A percentile compares a stretch with the other conserved stretches of the same genome.
phyloP scores from a whole-genome alignment of 768 basidiomycete genomes.

The Hortiboletus campestris region DNA sequence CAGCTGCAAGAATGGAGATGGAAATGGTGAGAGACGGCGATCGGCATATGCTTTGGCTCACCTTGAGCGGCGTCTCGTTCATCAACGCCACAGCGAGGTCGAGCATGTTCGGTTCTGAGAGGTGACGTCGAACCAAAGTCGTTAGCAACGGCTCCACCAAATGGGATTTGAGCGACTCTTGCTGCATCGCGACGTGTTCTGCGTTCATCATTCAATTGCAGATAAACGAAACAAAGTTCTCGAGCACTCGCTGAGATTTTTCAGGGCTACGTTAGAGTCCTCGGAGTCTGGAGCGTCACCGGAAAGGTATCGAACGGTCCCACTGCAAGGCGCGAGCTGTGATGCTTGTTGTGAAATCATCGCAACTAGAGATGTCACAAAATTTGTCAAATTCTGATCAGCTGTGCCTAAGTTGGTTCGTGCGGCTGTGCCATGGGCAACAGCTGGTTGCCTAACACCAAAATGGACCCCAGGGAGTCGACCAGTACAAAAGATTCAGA shows the following conservation, averaged over 20 bases:
- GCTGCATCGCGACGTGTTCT: conserved; percentile 16
- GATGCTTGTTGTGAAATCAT: conserved; percentile 29
- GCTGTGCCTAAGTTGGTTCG: too few species aligned
- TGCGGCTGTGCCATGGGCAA: too few species aligned
- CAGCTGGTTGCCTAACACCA: too few species aligned
- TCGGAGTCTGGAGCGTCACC: conserved; percentile 29
- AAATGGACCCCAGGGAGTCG: too few species aligned
- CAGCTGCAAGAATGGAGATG: conserved; percentile 42
- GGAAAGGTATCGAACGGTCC: conserved; percentile 47
- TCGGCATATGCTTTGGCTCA: conserved; percentile 25
- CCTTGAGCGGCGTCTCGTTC: conserved; percentile 57
- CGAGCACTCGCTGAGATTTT: conserved; percentile 38
- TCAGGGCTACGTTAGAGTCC: conserved; percentile 23
- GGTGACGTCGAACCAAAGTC: conserved; percentile 57
- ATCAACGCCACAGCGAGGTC: conserved; percentile 44
- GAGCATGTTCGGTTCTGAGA: conserved; percentile 43
- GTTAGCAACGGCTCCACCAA: conserved; percentile 73
- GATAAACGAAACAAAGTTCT: neutral
- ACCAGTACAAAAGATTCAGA: too few species aligned
- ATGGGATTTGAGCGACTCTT: conserved; percentile 43
- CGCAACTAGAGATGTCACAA: conserved; percentile 18
- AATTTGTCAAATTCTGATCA: too few species aligned
- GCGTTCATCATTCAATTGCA: neutral
- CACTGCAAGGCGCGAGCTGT: conserved; percentile 51
- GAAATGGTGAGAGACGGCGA: neutral